Base-by-base conservation (phyloP, 352 stramenopile species). In the Globisporangium megalacanthum region DNA sequence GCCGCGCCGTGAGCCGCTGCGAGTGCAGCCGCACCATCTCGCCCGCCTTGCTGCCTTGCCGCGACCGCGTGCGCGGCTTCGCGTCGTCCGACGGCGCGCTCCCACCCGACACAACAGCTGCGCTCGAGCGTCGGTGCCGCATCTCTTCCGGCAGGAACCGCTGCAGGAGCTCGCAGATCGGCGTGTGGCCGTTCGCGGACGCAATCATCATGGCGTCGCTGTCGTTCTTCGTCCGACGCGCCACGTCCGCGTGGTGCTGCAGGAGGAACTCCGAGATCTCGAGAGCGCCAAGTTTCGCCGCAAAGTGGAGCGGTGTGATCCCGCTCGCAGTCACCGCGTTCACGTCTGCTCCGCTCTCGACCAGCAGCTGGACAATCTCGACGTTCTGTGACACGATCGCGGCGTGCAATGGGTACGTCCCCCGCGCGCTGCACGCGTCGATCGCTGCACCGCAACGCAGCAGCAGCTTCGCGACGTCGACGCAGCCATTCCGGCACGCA, bases 261-360 rank as follows among this genome's bases (percentile, higher is more conserved):
- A 92, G 52, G 50, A 92, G 53, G 35, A 83, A 79, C 63, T 88
- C 72, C 6, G 75, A 78, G 33, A 89, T 78, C 44, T 70, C 74
- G 11, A 86, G 35, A 6, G 70, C 79, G 3, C 79, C 80, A 41
- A 89, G 61, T 46, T 88, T 87, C 59, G 78, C 83, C 1, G 79
- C 80, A 48, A 90, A 90, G 54, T 89, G 83, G 52, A 92, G 68
- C 46, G 80, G 83, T n/a, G 83, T 91, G 52, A 88, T 88, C 48
- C 78, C 78, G 51, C 71, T 86, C 41, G 64, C 64, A 0, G 78
- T 92, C 62, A 73, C 75, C 33, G 80, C 78, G 54, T 89, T 86
- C 56, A 89, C 79, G 54, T 90, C 73, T 1, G 83, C 83, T 25
- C 80, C 78, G 42, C 52, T 51, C n/a, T 75, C 61, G 13, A 92